Evolutionary conservation across 345 rosid species (phyloP).

Genomic region (Excoecaria cochinchinensis): DNA sequence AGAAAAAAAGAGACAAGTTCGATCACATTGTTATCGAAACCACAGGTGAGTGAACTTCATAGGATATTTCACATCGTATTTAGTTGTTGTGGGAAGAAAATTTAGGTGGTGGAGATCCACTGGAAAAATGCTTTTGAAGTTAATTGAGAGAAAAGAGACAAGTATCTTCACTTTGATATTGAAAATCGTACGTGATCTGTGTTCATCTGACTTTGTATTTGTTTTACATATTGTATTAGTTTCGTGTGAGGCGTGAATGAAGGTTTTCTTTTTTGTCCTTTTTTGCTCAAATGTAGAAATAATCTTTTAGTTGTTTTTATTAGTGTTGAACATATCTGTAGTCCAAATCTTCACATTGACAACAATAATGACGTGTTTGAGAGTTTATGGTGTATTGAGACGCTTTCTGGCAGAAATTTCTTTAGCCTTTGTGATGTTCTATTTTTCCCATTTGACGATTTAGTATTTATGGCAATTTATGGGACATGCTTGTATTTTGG

Average conservation of each 20-base stretch:
- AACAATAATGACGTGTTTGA: neutral
- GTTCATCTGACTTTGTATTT: neutral
- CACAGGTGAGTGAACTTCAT: constrained; percentile 42
- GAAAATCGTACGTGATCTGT: constrained; percentile 58
- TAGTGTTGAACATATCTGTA: neutral
- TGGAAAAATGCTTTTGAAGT: constrained; percentile 62
- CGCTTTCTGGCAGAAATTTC: neutral
- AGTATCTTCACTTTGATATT: constrained; percentile 65
- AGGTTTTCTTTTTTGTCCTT: neutral
- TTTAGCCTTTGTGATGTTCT: neutral
- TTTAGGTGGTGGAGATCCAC: constrained; percentile 48
- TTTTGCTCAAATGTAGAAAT: neutral
- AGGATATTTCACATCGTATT: neutral
- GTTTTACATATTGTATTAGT: neutral
- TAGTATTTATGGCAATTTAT: neutral
- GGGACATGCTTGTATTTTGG: neutral
- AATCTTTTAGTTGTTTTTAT: neutral
- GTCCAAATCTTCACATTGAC: neutral
- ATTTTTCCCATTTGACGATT: neutral
- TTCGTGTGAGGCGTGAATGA: neutral
- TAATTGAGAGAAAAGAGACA: constrained; percentile 56
- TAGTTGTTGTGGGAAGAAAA: constrained; percentile 2
- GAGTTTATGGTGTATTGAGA: neutral
- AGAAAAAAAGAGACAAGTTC: constrained; percentile 53
- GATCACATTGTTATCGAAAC: constrained; percentile 83